Percentiles rank a stretch among this genome's conserved stretches.
Conservation (phyloP, 2,329 filamentous ascomycete genomes). For the Coleophoma crateriformis region DNA sequence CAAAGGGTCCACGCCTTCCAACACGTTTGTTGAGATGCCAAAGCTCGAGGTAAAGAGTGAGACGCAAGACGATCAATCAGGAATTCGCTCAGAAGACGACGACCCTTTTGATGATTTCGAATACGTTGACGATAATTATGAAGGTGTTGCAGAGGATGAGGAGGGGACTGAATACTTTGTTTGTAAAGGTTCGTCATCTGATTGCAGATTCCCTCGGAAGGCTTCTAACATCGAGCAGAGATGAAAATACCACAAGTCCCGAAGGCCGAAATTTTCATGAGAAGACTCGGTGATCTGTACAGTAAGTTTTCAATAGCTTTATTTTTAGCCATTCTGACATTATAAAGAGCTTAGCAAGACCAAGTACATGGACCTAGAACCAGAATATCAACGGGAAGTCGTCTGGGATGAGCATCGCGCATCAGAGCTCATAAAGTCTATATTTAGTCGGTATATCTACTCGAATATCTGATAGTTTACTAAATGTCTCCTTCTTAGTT, state of each 20-base stretch:
- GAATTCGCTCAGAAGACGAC: constrained; percentile 9
- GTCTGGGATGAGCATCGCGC: constrained; percentile 34
- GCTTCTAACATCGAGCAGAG: constrained; percentile 3
- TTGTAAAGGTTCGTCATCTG: constrained; percentile 15
- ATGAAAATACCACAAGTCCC: constrained; percentile 23
- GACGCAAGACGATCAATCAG: constrained; percentile 3
- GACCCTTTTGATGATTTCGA: constrained; percentile 10
- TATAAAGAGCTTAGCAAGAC: constrained; percentile 21
- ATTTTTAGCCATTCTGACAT: constrained; percentile 6
- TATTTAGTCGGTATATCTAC: constrained; percentile 18
- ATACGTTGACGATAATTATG: constrained; percentile 16
- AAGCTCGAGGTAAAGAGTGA: constrained; percentile 6
- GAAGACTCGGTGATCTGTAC: constrained; percentile 15
- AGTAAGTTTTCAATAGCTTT: constrained; percentile 7
- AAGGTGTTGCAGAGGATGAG: constrained; percentile 17
- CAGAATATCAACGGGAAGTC: constrained; percentile 40
- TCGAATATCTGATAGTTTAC: background rate
- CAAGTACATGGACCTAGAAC: constrained; percentile 33
- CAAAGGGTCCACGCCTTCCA: background rate
- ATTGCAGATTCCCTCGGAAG: too few relatives aligned
- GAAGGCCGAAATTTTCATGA: constrained; percentile 16
- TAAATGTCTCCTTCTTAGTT: constrained; percentile 14
- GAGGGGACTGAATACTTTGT: constrained; percentile 15
- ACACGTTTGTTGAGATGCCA: background rate
- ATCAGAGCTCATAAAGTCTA: constrained; percentile 22